A percentile compares a stretch with the other conserved stretches of the same genome.
phyloP scores from a whole-genome alignment of 441 rosid genomes.

The Brassica balearica region DNA sequence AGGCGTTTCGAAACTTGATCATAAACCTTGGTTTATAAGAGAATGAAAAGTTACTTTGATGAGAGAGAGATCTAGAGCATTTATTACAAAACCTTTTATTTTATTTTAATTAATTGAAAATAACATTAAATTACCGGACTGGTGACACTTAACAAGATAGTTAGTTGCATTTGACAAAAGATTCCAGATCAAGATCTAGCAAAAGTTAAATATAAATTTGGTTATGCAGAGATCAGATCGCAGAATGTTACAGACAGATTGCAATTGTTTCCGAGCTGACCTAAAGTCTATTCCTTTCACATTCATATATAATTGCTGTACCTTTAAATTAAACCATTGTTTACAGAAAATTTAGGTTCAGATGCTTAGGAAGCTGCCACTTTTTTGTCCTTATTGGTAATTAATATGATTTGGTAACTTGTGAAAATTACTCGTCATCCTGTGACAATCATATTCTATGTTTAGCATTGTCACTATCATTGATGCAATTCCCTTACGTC shows the following conservation, averaged over 20 bases:
- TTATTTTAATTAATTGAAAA: background rate
- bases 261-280: slow-evolving; percentile 31
- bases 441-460: slow-evolving; percentile 13
- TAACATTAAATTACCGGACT: background rate
- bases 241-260: slow-evolving; percentile 42
- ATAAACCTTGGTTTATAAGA: slow-evolving; percentile 18
- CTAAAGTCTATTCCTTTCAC: background rate
- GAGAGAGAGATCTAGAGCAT: slow-evolving; percentile 23
- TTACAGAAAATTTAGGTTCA: background rate
- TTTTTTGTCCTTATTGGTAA: background rate
- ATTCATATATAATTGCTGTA: background rate
- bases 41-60: slow-evolving; percentile 11
- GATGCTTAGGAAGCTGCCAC: background rate
- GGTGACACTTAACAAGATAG: slow-evolving; percentile 6
- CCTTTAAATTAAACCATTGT: slow-evolving; percentile 1
- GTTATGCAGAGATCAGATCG: slow-evolving; percentile 33
- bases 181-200: slow-evolving; percentile 48
- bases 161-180: slow-evolving; percentile 38
- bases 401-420: slow-evolving; percentile 1
- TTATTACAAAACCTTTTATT: background rate
- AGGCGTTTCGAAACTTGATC: slow-evolving; percentile 16
- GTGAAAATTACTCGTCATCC: slow-evolving; percentile 9
- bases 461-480: slow-evolving; percentile 15
- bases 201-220: slow-evolving; percentile 23
- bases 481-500: slow-evolving; percentile 26